These are phyloP conservation scores for Cercospora janseana DNA, from an alignment of 2,329 filamentous ascomycete species.

Conservation along the genomic window DNA sequence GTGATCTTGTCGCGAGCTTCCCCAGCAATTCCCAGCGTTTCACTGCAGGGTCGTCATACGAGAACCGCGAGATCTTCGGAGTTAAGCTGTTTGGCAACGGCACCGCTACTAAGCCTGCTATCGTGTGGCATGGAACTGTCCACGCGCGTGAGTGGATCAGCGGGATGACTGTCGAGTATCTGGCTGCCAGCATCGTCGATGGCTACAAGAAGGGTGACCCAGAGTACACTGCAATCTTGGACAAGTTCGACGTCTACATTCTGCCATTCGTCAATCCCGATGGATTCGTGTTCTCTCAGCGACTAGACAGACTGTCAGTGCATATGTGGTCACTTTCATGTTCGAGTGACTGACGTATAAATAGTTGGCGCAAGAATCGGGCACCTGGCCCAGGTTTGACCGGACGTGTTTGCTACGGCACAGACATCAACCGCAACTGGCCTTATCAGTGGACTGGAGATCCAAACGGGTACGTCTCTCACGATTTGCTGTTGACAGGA, in stretches of 20 bases:
- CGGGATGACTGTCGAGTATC: slow-evolving; percentile 31
- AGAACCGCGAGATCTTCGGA: slow-evolving; percentile 29
- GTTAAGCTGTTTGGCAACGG: slow-evolving; percentile 29
- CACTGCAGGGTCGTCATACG: slow-evolving; percentile 24
- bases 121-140: slow-evolving; percentile 28
- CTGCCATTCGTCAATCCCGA: slow-evolving; percentile 29
- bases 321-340: too few relatives aligned
- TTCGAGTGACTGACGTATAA: neutral
- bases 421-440: slow-evolving; percentile 62
- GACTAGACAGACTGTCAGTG: slow-evolving; percentile 49
- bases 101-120: slow-evolving; percentile 24
- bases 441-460: slow-evolving; percentile 49
- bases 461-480: too few relatives aligned
- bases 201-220: slow-evolving; percentile 26
- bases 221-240: slow-evolving; percentile 19
- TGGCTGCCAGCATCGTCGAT: slow-evolving; percentile 29
- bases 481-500: too few relatives aligned
- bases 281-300: slow-evolving; percentile 61
- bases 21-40: slow-evolving; percentile 27
- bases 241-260: slow-evolving; percentile 30
- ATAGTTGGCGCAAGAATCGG: slow-evolving; percentile 60
- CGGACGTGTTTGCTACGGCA: slow-evolving; percentile 47
- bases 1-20: slow-evolving; percentile 27
- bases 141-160: slow-evolving; percentile 32
- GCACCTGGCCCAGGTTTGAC: slow-evolving; percentile 34